Evolutionary conservation across 495 filamentous ascomycete genomes (phyloP), one percentile per base, ranked within the genome.

Genomic region (Aspergillus baeticus): DNA sequence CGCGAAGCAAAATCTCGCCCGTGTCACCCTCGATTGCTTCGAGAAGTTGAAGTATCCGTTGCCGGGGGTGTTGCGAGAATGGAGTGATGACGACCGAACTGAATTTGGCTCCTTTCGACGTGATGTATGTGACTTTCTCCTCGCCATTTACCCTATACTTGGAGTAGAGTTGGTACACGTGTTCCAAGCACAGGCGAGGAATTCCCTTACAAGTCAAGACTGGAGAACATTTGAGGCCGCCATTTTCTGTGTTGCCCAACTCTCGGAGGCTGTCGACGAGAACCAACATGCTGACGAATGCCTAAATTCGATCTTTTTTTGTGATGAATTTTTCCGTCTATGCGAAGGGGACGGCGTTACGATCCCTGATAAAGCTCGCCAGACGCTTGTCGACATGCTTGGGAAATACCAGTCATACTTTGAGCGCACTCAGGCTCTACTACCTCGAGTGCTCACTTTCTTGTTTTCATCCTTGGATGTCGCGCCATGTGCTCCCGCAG

Each of bases 181-280:
- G 10, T 89, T 97, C 63, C 83, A 87, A 37, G 74, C 83, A 38
- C 75, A 86, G 37, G 81, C 88, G 42, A 70, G 81, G 4, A 72
- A 77, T 34, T 82, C 86, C 20, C 74, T 94, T 2, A 58, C 75
- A 42, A 73, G 68, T 22, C 76, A 76, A 48, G 70, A 84, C 21
- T 98, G 92, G 91, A 73, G 81, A 20, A 84, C 87, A 42, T 81
- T 96, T 22, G 94, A 97, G 67, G 88, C 88, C 5, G 82, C 87
- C 1, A 74, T 90, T 33, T 96, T 89, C 68, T 92, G 88, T 63
- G 74, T 98, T 17, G 84, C 86, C 47, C 78, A 84, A 51, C 74
- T 96, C 23, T 82, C 88, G 10, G 93, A 96, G 63, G 86, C 83
- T 23, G 76, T 90, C 29, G 78, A 85, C 43, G 87, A 90, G 22